phyloP scores from a whole-genome alignment of 2,329 filamentous ascomycete species.

The Fusarium siculi region DNA sequence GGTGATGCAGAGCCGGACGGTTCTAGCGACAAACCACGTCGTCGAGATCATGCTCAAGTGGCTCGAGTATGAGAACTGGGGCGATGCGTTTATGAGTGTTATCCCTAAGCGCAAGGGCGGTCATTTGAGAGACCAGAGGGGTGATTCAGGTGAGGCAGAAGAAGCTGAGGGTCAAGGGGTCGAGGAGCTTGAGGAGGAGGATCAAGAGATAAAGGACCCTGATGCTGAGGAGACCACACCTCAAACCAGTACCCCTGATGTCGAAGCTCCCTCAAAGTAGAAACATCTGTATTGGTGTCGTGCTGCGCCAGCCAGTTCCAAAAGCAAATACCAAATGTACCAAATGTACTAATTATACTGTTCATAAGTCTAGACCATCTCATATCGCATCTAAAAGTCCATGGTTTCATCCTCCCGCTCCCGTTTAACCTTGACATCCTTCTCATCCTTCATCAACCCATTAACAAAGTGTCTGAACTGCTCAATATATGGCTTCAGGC shows the following conservation, averaged over 20 bases:
- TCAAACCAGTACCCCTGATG: conserved; percentile 5
- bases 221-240: conserved; percentile 4
- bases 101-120: conserved; percentile 93
- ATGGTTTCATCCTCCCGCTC: conserved; percentile 64
- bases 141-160: conserved; percentile 31
- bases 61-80: conserved; percentile 93
- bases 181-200: conserved; percentile 46
- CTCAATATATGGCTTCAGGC: conserved; percentile 91
- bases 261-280: conserved; percentile 19
- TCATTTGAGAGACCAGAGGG: conserved; percentile 63
- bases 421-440: conserved; percentile 64
- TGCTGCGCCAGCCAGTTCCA: conserved; percentile 33
- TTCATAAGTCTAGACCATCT: conserved; percentile 20
- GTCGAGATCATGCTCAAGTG: conserved; percentile 96
- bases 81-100: conserved; percentile 84
- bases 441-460: conserved; percentile 80
- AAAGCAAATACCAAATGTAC: conserved; percentile 30
- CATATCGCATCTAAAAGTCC: conserved; percentile 58
- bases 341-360: conserved; percentile 33
- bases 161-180: conserved; percentile 41
- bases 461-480: conserved; percentile 86
- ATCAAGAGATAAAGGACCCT: conserved; percentile 44
- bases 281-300: conserved; percentile 29
- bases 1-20: conserved; percentile 85
- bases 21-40: conserved; percentile 95